phyloP scores from a whole-genome alignment of 208 protist genomes.

The Trypanosoma theileri region DNA sequence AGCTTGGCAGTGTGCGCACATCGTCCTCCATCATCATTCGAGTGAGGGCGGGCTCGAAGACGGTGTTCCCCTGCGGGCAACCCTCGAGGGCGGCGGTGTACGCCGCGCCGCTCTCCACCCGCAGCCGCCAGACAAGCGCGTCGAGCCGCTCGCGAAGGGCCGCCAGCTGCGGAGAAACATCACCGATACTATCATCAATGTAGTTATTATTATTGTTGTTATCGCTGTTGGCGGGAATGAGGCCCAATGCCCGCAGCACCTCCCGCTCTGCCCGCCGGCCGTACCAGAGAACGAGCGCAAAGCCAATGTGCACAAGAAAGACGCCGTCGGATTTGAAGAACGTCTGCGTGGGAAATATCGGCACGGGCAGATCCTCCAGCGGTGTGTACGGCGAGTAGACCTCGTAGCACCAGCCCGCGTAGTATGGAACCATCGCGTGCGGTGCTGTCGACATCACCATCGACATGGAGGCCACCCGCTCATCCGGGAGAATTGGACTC shows the following conservation, averaged over 20 bases:
- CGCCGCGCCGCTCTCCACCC: slow-evolving; percentile 28
- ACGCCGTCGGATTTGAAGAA: slow-evolving; percentile 61
- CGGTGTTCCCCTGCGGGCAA: slow-evolving; percentile 52
- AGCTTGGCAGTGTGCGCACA: slow-evolving; percentile 48
- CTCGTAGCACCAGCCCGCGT: slow-evolving; percentile 69
- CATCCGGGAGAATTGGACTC: slow-evolving; percentile 55
- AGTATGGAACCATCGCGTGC: slow-evolving; percentile 65
- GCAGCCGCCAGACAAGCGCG: slow-evolving; percentile 47
- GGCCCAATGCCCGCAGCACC: slow-evolving; percentile 52
- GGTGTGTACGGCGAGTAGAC: slow-evolving; percentile 61
- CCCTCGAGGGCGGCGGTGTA: slow-evolving; percentile 44
- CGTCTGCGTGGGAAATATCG: slow-evolving; percentile 57
- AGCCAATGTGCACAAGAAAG: slow-evolving; percentile 60
- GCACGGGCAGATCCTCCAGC: slow-evolving; percentile 46
- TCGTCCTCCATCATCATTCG: slow-evolving; percentile 76
- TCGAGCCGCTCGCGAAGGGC: slow-evolving; percentile 60
- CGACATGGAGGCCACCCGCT: slow-evolving; percentile 72
- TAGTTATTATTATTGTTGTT: too few species aligned
- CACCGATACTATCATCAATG: too few species aligned
- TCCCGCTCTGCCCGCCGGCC: slow-evolving; percentile 43
- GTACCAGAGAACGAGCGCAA: slow-evolving; percentile 74
- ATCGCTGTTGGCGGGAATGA: slow-evolving; percentile 10
- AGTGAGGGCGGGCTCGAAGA: slow-evolving; percentile 63
- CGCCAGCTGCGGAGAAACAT: slow-evolving; percentile 29
- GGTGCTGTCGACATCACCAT: slow-evolving; percentile 67